Evolutionary conservation across 1,284 basidiomycete genomes (phyloP), one percentile per base, ranked within the genome.

Genomic region (Cryptococcus hybrid): DNA sequence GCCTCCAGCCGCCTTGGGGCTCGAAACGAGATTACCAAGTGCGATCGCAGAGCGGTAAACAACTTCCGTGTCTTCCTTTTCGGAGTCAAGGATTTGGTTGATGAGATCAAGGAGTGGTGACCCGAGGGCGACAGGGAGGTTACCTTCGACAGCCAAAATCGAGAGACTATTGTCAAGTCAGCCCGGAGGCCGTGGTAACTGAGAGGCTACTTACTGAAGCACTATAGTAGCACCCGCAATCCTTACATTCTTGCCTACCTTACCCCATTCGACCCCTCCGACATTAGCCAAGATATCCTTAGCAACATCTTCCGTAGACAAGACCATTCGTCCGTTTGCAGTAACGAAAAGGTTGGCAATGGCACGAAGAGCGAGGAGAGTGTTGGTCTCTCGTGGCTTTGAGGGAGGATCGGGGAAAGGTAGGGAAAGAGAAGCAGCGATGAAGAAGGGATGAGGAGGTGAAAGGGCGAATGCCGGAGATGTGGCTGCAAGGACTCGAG

Each of bases 41-140:
- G 88, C 93, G 12, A 96, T 88, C 6, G 90, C 78, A 1, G 88
- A 82, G 35, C 95, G 86, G 74, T 98, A 98, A 11, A 85, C 83
- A 2, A 88, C 86, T 71, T 99, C 95, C 18, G 85, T 81, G 60
- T 99, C 95, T 13, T 79, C 78, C 45, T 76, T 83, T 75, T 94
- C 90, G 46, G 82, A 80, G 57, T 82, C 76, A 18, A 92, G 75
- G 12, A 89, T 80, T 86, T 88, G 66, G n/a, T 51, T 45, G 47
- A 64, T 65, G 18, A 66, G 55, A 43, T 64, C 57, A 15, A 70
- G 51, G 7, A 58, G 48, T 4, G 40, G 15, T 11, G 40, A 38
- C 15, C 40, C 40, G 4, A 40, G n/a, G 15, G 44, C 38, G 5
- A 42, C 1, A 12, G 58, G 58, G 51, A 56, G 46, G 30, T 30